Evolutionary conservation across 139 green algal genomes (phyloP).

Genomic region (Coelastrella sp.): DNA sequence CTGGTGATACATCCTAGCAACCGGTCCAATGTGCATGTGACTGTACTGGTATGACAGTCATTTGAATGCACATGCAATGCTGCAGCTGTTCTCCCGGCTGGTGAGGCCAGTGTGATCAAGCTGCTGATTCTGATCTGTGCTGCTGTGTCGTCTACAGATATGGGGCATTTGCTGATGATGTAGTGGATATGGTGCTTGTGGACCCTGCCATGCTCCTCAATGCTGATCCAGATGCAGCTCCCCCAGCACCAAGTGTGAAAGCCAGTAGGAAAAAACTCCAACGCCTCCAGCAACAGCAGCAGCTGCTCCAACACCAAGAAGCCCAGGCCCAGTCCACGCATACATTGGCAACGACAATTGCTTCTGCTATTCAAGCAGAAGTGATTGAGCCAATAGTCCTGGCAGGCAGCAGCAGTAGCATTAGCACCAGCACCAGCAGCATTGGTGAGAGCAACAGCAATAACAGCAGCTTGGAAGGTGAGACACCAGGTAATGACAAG

Average conservation of each 20-base stretch:
- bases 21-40: not conserved
- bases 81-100: not conserved
- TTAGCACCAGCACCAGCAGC: conserved; percentile 13
- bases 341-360: not conserved
- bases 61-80: not conserved
- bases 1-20: not conserved
- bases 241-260: conserved; percentile 33
- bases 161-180: conserved; percentile 55
- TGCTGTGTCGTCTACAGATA: conserved; percentile 48
- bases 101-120: not conserved
- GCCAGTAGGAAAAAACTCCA: conserved; percentile 33
- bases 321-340: not conserved
- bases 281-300: conserved; percentile 22
- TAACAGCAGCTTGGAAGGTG: not conserved
- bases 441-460: not conserved
- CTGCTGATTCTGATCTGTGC: not conserved
- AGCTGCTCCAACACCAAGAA: conserved; percentile 3
- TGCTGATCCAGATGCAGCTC: conserved; percentile 8
- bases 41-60: not conserved
- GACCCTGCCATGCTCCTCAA: conserved; percentile 55
- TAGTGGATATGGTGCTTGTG: conserved; percentile 63
- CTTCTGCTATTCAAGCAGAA: conserved; percentile 10
- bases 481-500: not conserved
- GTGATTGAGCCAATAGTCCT: not conserved
- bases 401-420: conserved; percentile 4